These are phyloP conservation scores for Pichia heedii DNA, from an alignment of 805 yeast species.

Conservation along the genomic window DNA sequence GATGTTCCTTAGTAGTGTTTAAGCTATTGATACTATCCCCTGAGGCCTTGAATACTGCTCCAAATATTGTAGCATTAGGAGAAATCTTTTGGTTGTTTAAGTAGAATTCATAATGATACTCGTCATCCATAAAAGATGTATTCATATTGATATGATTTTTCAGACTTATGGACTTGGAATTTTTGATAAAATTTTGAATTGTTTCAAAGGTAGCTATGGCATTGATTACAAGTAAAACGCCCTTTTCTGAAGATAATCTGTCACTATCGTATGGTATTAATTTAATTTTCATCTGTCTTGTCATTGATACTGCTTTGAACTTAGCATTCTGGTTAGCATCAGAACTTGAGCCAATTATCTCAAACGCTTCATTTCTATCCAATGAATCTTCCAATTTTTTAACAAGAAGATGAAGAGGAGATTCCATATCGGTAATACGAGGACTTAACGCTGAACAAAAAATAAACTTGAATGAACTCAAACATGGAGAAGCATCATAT, in stretches of 20 bases:
- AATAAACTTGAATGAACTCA: constrained; percentile 34
- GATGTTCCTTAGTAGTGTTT: constrained; percentile 29
- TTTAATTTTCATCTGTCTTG: constrained; percentile 59
- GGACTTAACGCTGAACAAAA: constrained; percentile 29
- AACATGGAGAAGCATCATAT: constrained; percentile 26
- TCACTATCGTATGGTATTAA: constrained; percentile 33
- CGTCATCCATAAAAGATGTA: constrained; percentile 13
- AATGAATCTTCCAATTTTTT: constrained; percentile 62
- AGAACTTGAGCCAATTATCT: constrained; percentile 43
- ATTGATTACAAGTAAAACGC: constrained; percentile 41
- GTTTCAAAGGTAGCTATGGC: constrained; percentile 54
- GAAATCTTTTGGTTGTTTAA: constrained; percentile 52
- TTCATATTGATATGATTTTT: constrained; percentile 7
- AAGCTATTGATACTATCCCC: background rate
- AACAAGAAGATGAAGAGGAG: constrained; percentile 39
- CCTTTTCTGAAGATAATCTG: constrained; percentile 20
- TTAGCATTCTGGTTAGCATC: constrained; percentile 11
- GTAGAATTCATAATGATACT: constrained; percentile 43
- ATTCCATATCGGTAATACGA: constrained; percentile 23
- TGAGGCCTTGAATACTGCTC: constrained; percentile 47
- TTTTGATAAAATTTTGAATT: constrained; percentile 38
- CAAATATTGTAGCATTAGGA: constrained; percentile 63
- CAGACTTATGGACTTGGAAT: constrained; percentile 1
- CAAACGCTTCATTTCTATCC: constrained; percentile 66
- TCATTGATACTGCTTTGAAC: constrained; percentile 49